Evolutionary conservation across 2,329 filamentous ascomycete genomes (phyloP).

Genomic region (Claviceps sp.): DNA sequence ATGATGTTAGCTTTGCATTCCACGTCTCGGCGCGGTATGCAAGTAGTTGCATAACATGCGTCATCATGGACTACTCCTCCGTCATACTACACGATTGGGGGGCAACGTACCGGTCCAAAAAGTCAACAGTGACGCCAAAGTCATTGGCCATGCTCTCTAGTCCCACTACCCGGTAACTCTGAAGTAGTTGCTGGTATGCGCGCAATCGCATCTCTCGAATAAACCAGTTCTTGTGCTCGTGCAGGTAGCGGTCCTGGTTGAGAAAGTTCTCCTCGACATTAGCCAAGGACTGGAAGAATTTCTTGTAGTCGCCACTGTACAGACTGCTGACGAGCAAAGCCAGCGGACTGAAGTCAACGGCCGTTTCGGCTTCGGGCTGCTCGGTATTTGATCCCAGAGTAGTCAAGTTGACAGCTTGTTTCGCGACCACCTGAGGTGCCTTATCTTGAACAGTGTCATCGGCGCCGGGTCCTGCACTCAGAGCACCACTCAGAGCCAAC

Average conservation of each 20-base stretch:
- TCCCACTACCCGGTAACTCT: slow-evolving; percentile 95
- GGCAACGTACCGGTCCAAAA: slow-evolving; percentile 68
- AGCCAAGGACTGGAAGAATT: slow-evolving; percentile 82
- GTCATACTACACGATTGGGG: no score
- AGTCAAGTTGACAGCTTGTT: slow-evolving; percentile 74
- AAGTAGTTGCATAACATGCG: no score
- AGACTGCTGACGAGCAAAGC: slow-evolving; percentile 80
- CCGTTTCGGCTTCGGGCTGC: slow-evolving; percentile 63
- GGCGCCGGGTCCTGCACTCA: slow-evolving; percentile 69
- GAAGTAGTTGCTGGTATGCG: slow-evolving; percentile 90
- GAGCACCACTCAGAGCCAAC: slow-evolving; percentile 63
- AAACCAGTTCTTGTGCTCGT: slow-evolving; percentile 94
- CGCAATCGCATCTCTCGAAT: slow-evolving; percentile 96
- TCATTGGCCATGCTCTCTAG: slow-evolving; percentile 93
- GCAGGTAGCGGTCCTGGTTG: slow-evolving; percentile 84
- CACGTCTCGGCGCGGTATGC: no score
- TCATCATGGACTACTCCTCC: no score
- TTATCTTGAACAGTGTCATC: slow-evolving; percentile 61
- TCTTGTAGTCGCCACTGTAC: slow-evolving; percentile 87
- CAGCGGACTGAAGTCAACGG: slow-evolving; percentile 80
- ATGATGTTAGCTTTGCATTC: background rate
- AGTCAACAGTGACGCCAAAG: slow-evolving; percentile 94
- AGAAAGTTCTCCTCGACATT: slow-evolving; percentile 89
- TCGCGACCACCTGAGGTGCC: slow-evolving; percentile 32
- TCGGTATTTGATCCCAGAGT: slow-evolving; percentile 61